Base-by-base conservation (phyloP, 441 rosid genomes). In the Aleurites moluccanus region DNA sequence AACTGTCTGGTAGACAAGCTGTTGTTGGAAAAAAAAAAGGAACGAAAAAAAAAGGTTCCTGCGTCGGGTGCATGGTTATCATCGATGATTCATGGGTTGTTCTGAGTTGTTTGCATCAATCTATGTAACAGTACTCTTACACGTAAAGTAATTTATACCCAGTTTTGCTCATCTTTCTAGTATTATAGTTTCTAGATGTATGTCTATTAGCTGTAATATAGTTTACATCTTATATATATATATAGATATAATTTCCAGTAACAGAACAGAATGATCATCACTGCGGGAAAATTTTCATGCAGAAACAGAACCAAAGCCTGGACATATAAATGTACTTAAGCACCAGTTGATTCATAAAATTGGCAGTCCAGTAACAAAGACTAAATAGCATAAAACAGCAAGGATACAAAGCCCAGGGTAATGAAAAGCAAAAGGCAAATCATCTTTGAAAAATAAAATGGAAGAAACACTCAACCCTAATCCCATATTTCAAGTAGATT, bases 1-100 rank as follows among this genome's bases (percentile, higher is more conserved):
- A 68, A 73, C 65, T 50, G 68, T 70, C 62, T 6, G 57, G 30
- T 18, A 30, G 53, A n/a, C 23, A 20, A 38, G 56, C 38, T 70
- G 38, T 27, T 74, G 69, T 63, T 35, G 23, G 23, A 60, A 60
- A 60, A 11, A 25, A 77, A 8, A n/a, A n/a, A n/a, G n/a, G n/a
- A n/a, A n/a, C n/a, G n/a, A 42, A 6, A 33, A 25, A 60, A 52
- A 16, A 16, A 21, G 1, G 40, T 60, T 60, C 62, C 11, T n/a
- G 10, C 8, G 3, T 67, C 6, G 56, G 25, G 70, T 7, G 52
- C 52, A 57, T 23, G 1, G 27, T 10, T 55, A n/a, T 55, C 4
- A 20, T n/a, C 10, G 4, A 11, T 11, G 10, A 3, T 57, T 25
- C 10, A 55, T 0, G 13, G 4, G n/a, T 55, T 55, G 25, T 11